These are phyloP conservation scores for Diaporthe helianthi DNA, from an alignment of 2,329 filamentous ascomycete genomes.

Conservation along the genomic window DNA sequence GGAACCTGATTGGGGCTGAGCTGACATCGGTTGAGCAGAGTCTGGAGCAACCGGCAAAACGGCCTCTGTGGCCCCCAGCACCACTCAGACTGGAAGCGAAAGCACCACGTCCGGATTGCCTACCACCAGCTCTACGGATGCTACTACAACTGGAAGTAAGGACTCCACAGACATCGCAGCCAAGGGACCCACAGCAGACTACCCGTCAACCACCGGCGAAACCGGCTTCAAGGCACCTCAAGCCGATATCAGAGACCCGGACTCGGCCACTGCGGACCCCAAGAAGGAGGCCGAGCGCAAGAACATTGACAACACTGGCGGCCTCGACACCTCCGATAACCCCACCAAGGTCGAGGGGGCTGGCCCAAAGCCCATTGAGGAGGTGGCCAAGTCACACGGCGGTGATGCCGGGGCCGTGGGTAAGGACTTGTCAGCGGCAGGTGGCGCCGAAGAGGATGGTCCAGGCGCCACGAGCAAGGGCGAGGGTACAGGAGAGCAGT, in stretches of 20 bases:
- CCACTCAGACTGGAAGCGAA: background rate
- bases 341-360: constrained; percentile 48
- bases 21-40: background rate
- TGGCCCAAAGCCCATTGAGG: constrained; percentile 51
- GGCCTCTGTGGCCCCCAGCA: background rate
- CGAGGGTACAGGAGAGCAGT: constrained; percentile 62
- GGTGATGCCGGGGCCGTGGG: constrained; percentile 41
- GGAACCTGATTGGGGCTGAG: background rate
- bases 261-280: constrained; percentile 44
- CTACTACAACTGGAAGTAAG: background rate
- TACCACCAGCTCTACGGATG: background rate
- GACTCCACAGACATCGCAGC: constrained; percentile 5
- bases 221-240: constrained; percentile 43
- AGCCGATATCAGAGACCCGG: constrained; percentile 50
- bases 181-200: constrained; percentile 38
- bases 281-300: constrained; percentile 38
- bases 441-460: constrained; percentile 36
- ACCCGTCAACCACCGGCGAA: constrained; percentile 41
- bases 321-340: constrained; percentile 44
- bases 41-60: constrained; percentile 14
- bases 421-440: background rate
- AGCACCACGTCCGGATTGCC: constrained; percentile 7
- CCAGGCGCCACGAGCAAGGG: constrained; percentile 44
- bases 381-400: constrained; percentile 45
- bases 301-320: constrained; percentile 46